Base-by-base conservation (phyloP, 164 flowering plant species). In the Vitis rupestris region DNA sequence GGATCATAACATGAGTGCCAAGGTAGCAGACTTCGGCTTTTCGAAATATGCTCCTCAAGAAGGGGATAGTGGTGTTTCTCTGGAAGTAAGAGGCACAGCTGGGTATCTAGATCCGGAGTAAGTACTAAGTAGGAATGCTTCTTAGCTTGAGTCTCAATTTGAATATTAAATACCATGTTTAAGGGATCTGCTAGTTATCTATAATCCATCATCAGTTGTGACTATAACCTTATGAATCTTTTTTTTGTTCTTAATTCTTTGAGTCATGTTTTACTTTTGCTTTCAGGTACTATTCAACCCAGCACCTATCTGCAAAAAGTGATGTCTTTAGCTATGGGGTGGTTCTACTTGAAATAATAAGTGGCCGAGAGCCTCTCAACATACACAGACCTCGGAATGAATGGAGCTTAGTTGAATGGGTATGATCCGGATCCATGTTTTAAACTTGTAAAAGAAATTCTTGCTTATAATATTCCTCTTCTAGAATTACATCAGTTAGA, bases 331-430 rank as follows among this genome's bases (percentile, higher is more conserved):
- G 97, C 87, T 91, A 83, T 60, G 97, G 97, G 7, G 92, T 89
- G 63, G 97, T 89, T 76, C 85, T 91, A 44, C 83, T 89, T 61
- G 93, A 91, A 80, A 90, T 90, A 47, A 74, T 89, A 49, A 86
- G 83, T n/a, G 97, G 92, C 13, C 83, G 92, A 44, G 97, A 91
- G 74, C 97, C 97, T 66, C 92, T 91, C 68, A 83, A 91, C 80
- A 83, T 86, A 69, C 83, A 80, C 64, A 85, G 90, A 80, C 93
- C 92, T 52, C 80, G 88, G 13, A 81, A 75, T 29, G 97, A 91
- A 69, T 88, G 97, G 97, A 90, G 93, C 79, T 82, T 90, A 77
- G 86, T 88, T 30, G 97, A 90, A 87, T 90, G 93, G 93, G 97
- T 91, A 89, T 49, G 85, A 13, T 68, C 1, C 60, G 2, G 27